These are phyloP conservation scores for Cylindrotheca fusiformis DNA, from an alignment of 108 stramenopile species.

Conservation along the genomic window DNA sequence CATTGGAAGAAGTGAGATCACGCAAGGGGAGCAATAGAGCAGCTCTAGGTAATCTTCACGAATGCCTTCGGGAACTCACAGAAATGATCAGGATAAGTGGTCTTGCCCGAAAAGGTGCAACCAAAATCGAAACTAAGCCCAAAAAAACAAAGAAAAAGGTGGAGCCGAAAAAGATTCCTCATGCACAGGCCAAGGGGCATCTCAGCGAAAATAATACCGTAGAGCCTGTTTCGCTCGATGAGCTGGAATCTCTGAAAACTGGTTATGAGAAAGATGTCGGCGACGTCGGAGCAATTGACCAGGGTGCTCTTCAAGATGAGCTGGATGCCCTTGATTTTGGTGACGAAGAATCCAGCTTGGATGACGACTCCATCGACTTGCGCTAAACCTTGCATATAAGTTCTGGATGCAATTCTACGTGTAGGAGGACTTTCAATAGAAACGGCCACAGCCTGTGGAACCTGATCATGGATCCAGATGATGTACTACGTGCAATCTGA, in stretches of 20 bases:
- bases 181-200: slow-evolving; percentile 8
- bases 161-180: not conserved
- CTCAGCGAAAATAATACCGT: not conserved
- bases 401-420: too few relatives aligned
- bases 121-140: not conserved
- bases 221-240: slow-evolving; percentile 8
- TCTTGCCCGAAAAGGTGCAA: slow-evolving; percentile 39
- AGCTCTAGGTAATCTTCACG: slow-evolving; percentile 67
- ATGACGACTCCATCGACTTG: slow-evolving; percentile 48
- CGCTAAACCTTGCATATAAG: too few relatives aligned
- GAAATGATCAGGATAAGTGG: slow-evolving; percentile 64
- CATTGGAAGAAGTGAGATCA: slow-evolving; percentile 65
- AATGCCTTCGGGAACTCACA: slow-evolving; percentile 51
- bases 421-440: too few relatives aligned
- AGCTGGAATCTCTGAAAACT: slow-evolving; percentile 30
- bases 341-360: slow-evolving; percentile 38
- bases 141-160: slow-evolving; percentile 18
- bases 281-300: slow-evolving; percentile 12
- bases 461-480: too few relatives aligned
- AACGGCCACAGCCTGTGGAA: too few relatives aligned
- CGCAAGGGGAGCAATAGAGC: slow-evolving; percentile 55
- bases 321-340: slow-evolving; percentile 48
- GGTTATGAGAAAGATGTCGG: slow-evolving; percentile 36
- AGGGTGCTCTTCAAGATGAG: slow-evolving; percentile 29
- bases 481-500: too few relatives aligned